A percentile compares a stretch with the other conserved stretches of the same genome.
Conservation (phyloP, 768 basidiomycete genomes). For the Lactifluus hygrophoroides region DNA sequence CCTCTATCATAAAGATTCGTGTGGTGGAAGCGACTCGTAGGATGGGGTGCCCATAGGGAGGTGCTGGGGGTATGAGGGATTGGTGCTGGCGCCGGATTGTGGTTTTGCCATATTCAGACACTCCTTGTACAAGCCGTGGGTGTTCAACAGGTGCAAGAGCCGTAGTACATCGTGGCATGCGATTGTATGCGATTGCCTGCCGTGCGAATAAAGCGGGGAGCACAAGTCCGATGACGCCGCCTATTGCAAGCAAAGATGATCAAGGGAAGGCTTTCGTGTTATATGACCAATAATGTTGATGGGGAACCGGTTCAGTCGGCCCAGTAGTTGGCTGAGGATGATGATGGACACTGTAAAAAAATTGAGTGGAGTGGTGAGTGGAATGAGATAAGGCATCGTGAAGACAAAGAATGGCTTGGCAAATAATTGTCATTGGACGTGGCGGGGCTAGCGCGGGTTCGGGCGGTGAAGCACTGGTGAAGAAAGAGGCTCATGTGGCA, state of each 20-base stretch:
- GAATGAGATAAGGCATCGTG: no score
- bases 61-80: conserved; percentile 35
- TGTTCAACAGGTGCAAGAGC: conserved; percentile 33
- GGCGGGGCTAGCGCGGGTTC: neutral
- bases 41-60: conserved; percentile 46
- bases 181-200: conserved; percentile 36
- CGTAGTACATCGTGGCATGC: conserved; percentile 38
- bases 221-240: conserved; percentile 31
- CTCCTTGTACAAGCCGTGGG: conserved; percentile 43
- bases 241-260: conserved; percentile 42
- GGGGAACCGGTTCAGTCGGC: neutral
- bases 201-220: conserved; percentile 33
- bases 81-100: conserved; percentile 23
- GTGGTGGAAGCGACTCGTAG: conserved; percentile 28
- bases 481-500: neutral
- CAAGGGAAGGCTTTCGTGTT: conserved; percentile 21
- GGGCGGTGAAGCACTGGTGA: no score
- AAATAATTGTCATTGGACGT: neutral
- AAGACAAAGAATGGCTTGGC: neutral
- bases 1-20: neutral
- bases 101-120: conserved; percentile 39
- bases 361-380: neutral
- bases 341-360: neutral
- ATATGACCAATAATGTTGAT: neutral
- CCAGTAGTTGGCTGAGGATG: neutral